phyloP scores from a whole-genome alignment of 768 basidiomycete genomes.

The Exsudoporus frostii region DNA sequence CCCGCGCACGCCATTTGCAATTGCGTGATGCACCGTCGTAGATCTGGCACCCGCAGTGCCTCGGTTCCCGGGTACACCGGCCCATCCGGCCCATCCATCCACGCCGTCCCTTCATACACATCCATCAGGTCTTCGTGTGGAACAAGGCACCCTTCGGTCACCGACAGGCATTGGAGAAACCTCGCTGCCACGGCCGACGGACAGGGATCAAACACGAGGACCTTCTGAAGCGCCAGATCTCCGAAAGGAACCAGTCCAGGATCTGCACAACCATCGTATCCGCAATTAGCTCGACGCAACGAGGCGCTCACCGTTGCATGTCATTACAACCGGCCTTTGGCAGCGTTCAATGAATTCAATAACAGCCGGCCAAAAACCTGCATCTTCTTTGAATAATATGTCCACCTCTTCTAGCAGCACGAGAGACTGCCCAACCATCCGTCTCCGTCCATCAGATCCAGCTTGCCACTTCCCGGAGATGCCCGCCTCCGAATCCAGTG shows the following conservation, averaged over 20 bases:
- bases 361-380: slow-evolving; percentile 82
- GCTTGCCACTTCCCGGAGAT: not conserved
- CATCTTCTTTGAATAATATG: slow-evolving; percentile 84
- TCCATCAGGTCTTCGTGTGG: slow-evolving; percentile 39
- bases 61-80: slow-evolving; percentile 34
- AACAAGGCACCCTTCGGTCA: slow-evolving; percentile 50
- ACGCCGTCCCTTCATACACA: slow-evolving; percentile 42
- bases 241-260: slow-evolving; percentile 62
- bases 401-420: slow-evolving; percentile 96
- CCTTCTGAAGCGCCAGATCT: slow-evolving; percentile 75
- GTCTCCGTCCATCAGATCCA: slow-evolving; percentile 14
- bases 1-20: slow-evolving; percentile 54
- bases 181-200: slow-evolving; percentile 51
- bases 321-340: slow-evolving; percentile 86
- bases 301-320: slow-evolving; percentile 77
- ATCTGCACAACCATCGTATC: slow-evolving; percentile 45
- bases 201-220: slow-evolving; percentile 64
- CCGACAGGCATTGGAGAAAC: slow-evolving; percentile 66
- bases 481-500: slow-evolving; percentile 1
- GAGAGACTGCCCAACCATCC: slow-evolving; percentile 69
- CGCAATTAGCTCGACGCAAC: slow-evolving; percentile 8
- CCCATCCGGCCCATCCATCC: slow-evolving; percentile 30
- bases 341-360: slow-evolving; percentile 79
- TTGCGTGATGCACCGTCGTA: slow-evolving; percentile 60
- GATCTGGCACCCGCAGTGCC: slow-evolving; percentile 43